Base-by-base conservation (phyloP, 2,329 filamentous ascomycete genomes). In the Cladosporium phlei region DNA sequence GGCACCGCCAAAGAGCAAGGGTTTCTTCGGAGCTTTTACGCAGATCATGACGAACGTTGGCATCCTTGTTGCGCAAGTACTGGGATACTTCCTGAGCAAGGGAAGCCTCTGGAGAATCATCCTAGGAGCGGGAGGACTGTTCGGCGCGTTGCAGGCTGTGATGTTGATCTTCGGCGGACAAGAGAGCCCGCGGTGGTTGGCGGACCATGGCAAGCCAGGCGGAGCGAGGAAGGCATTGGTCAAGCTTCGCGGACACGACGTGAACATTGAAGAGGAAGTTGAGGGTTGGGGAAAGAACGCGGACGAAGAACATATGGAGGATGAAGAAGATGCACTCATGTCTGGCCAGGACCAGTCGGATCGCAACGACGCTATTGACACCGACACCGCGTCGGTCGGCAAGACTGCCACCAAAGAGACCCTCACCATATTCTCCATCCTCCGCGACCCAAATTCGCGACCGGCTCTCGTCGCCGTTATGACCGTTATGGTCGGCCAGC, bases 401-500 rank as follows among this genome's bases (percentile, higher is more conserved):
- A 53, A 56, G 37, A 44, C 35, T 20, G 34, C 45, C 10, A 24
- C 22, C 14, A 51, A 55, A 38, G 59, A 67, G 33, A 59, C 63
- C 12, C 57, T 74, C 21, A 68, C 67, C 49, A 69, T 72, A 42
- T 57, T 74, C 48, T 66, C 70, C 49, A 86, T 90, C 8, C 66
- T 88, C 29, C 75, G 70, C 19, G 79, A 91, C 56, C 76, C 82
- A 0, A 70, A 79, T 7, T 86, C 86, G 43, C 83, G 94, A 45
- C 75, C 93, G 50, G 88, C 90, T 4, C 87, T 95, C 3, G 78
- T 95, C 10, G 89, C 88, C 1, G 83, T 95, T 56, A 93, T 95
- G 82, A 81, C 88, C 55, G 82, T 95, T 61, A 96, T 97, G 90
- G 76, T 90, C 49, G 85, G 87, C 1, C 93, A 97, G 65, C 93